A percentile compares a stretch with the other conserved stretches of the same genome.
phyloP scores from a whole-genome alignment of 2,329 filamentous ascomycete species.

The Trichoderma brevicompactum region DNA sequence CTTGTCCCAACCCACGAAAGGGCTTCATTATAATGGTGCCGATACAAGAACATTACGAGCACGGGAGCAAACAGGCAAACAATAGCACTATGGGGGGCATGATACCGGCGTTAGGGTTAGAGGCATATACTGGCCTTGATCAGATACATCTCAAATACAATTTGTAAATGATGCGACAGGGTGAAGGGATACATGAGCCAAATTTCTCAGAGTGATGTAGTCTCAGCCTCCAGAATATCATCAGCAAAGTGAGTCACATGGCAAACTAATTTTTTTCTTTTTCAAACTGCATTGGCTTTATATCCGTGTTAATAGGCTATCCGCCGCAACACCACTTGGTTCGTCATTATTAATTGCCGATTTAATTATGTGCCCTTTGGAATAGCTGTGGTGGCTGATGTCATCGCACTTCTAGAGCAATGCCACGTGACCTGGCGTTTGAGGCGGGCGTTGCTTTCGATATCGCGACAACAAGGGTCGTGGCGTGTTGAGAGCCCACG shows the following conservation, averaged over 20 bases:
- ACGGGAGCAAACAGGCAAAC: slow-evolving; percentile 7
- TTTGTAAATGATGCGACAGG: not conserved
- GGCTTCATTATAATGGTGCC: slow-evolving; percentile 19
- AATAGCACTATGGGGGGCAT: slow-evolving; percentile 19
- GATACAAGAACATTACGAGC: not conserved
- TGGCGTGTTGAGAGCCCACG: not conserved
- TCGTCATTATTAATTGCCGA: too few relatives aligned
- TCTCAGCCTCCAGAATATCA: too few relatives aligned
- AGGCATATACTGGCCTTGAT: slow-evolving; percentile 15
- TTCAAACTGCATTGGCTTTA: too few relatives aligned
- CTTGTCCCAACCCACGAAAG: not conserved
- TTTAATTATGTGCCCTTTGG: too few relatives aligned
- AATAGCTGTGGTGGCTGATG: slow-evolving; percentile 11
- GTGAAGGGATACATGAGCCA: too few relatives aligned
- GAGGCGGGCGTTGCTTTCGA: slow-evolving; percentile 33
- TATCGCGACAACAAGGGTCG: slow-evolving; percentile 27
- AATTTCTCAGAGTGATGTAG: too few relatives aligned
- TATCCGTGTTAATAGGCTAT: too few relatives aligned
- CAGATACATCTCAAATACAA: slow-evolving; percentile 24
- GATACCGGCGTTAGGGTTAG: slow-evolving; percentile 27
- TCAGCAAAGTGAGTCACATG: too few relatives aligned
- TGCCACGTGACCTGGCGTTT: slow-evolving; percentile 32
- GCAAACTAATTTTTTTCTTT: too few relatives aligned
- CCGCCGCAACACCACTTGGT: too few relatives aligned
- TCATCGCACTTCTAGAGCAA: not conserved